Evolutionary conservation across 1,139 yeast species (phyloP).

Genomic region (Pichia sp.): DNA sequence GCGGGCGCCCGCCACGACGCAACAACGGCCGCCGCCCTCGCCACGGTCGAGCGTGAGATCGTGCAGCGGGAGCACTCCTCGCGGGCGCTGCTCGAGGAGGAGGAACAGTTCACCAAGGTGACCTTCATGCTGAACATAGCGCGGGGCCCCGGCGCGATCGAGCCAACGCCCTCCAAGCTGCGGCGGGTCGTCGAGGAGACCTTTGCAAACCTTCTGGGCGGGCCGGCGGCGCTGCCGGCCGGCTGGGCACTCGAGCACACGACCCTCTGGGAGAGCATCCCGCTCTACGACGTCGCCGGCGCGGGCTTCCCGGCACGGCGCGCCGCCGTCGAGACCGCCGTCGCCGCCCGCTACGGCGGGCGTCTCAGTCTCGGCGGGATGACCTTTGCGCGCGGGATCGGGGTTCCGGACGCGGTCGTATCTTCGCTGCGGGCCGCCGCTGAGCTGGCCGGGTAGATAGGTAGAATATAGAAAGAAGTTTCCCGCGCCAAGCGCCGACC

Average conservation of each 20-base stretch:
- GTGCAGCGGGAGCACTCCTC: background rate
- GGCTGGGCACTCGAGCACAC: slow-evolving; percentile 31
- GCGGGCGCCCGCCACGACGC: background rate
- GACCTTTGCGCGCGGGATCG: slow-evolving; percentile 78
- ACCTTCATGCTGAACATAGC: slow-evolving; percentile 78
- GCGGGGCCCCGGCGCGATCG: background rate
- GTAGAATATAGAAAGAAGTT: too few species aligned
- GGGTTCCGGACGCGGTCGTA: slow-evolving; percentile 82
- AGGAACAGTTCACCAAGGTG: slow-evolving; percentile 50
- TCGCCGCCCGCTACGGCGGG: background rate
- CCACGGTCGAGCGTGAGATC: background rate
- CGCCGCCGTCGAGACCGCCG: background rate
- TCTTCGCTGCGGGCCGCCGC: slow-evolving; percentile 59
- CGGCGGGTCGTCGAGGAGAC: slow-evolving; percentile 4
- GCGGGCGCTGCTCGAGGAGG: background rate
- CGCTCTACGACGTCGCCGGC: slow-evolving; percentile 60
- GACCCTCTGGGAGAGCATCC: slow-evolving; percentile 42
- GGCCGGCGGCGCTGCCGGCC: background rate
- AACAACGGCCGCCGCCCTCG: background rate
- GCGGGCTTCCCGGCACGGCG: slow-evolving; percentile 26
- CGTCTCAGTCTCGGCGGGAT: slow-evolving; percentile 70
- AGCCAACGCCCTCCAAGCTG: background rate
- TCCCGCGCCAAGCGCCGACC: background rate
- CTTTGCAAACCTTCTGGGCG: background rate
- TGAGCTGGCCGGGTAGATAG: slow-evolving; percentile 8